Evolutionary conservation across 2,329 filamentous ascomycete species (phyloP).

Genomic region (Penicillium sp.): DNA sequence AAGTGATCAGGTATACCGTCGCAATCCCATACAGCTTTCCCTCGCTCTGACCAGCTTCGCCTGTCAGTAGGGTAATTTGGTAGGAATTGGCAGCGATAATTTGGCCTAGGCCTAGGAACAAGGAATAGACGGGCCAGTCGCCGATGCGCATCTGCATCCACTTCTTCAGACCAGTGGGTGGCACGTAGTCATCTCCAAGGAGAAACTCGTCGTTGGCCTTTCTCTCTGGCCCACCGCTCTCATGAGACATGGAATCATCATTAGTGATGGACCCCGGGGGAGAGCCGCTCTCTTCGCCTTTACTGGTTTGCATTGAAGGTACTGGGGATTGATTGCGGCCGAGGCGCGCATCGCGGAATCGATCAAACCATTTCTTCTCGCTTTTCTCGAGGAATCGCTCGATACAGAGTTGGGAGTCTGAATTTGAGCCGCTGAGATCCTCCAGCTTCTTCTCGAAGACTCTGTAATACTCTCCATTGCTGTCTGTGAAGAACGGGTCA

Average conservation of each 20-base stretch:
- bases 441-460: constrained; percentile 61
- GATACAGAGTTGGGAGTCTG: constrained; percentile 61
- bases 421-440: constrained; percentile 57
- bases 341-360: constrained; percentile 60
- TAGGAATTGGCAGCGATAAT: constrained; percentile 68
- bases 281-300: constrained; percentile 34
- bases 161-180: constrained; percentile 58
- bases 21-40: constrained; percentile 63
- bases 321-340: constrained; percentile 50
- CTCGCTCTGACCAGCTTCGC: constrained; percentile 61
- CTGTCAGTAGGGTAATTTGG: constrained; percentile 68
- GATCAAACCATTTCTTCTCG: constrained; percentile 67
- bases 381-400: constrained; percentile 65
- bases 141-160: constrained; percentile 59
- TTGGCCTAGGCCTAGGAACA: constrained; percentile 63
- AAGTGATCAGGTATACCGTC: constrained; percentile 59
- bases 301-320: constrained; percentile 34
- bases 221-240: constrained; percentile 36
- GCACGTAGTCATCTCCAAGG: constrained; percentile 57
- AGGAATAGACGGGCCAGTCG: constrained; percentile 66
- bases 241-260: constrained; percentile 38
- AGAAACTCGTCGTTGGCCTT: constrained; percentile 56
- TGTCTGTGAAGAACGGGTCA: constrained; percentile 68
- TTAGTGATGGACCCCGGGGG: constrained; percentile 45
- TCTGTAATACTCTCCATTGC: constrained; percentile 61